Percentiles rank a stretch among this genome's conserved stretches.
phyloP scores from a whole-genome alignment of 2,329 filamentous ascomycete genomes.

The Microsporum ferrugineum region DNA sequence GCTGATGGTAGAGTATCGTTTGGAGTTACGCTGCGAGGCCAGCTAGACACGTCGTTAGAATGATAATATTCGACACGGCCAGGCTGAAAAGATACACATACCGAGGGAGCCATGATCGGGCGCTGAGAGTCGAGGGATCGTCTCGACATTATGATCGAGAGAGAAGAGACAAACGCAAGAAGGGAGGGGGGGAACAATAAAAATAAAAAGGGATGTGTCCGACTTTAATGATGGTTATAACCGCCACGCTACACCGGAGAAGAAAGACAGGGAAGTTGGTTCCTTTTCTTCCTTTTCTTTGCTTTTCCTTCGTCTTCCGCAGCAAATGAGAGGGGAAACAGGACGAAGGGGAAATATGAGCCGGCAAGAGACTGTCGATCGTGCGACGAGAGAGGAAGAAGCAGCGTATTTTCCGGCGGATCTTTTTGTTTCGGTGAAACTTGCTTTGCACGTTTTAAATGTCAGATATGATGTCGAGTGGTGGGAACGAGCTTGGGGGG shows the following conservation, averaged over 20 bases:
- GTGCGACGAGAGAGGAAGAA: background rate
- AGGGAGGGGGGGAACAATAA: background rate
- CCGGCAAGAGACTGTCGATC: background rate
- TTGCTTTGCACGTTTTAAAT: background rate
- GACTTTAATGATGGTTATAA: background rate
- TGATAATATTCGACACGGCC: background rate
- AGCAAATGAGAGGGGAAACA: background rate
- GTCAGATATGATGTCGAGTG: background rate
- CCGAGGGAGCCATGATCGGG: slow-evolving; percentile 45
- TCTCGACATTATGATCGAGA: slow-evolving; percentile 23
- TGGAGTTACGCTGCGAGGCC: slow-evolving; percentile 40
- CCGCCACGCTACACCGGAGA: background rate
- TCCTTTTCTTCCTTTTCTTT: background rate
- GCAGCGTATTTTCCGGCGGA: background rate
- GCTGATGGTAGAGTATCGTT: slow-evolving; percentile 44
- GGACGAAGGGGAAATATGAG: background rate
- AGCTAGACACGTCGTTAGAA: slow-evolving; percentile 16
- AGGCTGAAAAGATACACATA: slow-evolving; percentile 20
- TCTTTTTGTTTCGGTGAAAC: background rate
- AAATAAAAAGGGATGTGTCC: background rate
- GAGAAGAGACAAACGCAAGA: background rate
- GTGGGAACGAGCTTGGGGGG: background rate
- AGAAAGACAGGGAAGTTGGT: background rate
- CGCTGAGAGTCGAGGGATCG: slow-evolving; percentile 44
- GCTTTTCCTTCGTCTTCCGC: background rate